Evolutionary conservation across 495 filamentous ascomycete genomes (phyloP), one percentile per base, ranked within the genome.

Genomic region (Hypoxylon lienhwacheense): DNA sequence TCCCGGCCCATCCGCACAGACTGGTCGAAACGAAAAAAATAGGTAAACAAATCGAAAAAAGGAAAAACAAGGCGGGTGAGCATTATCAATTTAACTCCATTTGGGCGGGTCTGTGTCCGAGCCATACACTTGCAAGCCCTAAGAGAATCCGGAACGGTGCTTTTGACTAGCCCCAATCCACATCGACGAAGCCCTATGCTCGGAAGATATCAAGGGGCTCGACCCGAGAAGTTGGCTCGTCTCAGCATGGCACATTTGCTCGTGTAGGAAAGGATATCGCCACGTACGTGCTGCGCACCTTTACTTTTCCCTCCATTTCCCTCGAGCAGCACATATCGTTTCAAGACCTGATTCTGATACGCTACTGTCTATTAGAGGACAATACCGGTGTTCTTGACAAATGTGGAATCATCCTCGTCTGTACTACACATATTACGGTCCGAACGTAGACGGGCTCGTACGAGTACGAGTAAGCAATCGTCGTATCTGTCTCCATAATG

Each of bases 171-270:
- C 11, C 28, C 14, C 4, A 31, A 17, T 53, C 48, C 48, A 49
- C 44, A 43, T 20, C 43, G 37, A 33, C 44, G 48, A 53, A 31
- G 44, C 29, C 37, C 31, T 34, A 42, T 22, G 28, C 21, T 47
- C 35, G 29, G 44, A 20, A 34, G 14, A 55, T 43, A 26, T 22
- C 25, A 45, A 41, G 26, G 41, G 42, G 34, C 26, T 21, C 15
- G 45, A 60, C 56, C 56, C 56, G 56, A 50, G 45, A 39, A 21
- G 20, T n/a, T 60, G 56, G 56, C 17, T 60, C 56, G 22, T 53
- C 29, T 35, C n/a, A 34, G 45, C 21, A 15, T 35, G 26, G 25
- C 10, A 19, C 21, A 10, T 12, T 41, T 14, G 21, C 20, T 15
- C 21, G 10, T 10, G 20, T 41, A 21, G 10, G n/a, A n/a, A n/a